phyloP scores from a whole-genome alignment of 108 stramenopile genomes.

The Nitzschia palea region DNA sequence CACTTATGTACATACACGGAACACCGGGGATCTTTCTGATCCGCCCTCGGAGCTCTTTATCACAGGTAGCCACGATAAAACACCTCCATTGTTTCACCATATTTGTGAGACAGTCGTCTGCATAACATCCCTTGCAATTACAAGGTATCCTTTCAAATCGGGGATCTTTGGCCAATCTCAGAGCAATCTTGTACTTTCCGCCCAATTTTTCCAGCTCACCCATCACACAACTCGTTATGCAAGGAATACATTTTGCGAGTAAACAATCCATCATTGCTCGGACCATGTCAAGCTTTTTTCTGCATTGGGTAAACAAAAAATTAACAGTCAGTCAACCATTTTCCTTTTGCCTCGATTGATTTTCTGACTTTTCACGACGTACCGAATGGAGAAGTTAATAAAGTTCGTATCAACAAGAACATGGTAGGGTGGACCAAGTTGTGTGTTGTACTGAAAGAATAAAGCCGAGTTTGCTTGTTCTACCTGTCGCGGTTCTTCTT shows the following conservation, averaged over 20 bases:
- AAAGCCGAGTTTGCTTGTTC: slow-evolving; percentile 88
- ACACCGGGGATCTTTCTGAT: slow-evolving; percentile 98
- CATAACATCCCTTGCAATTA: slow-evolving; percentile 93
- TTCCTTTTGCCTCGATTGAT: neutral
- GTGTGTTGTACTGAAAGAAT: slow-evolving; percentile 97
- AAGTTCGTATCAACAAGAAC: slow-evolving; percentile 99
- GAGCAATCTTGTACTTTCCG: slow-evolving; percentile 94
- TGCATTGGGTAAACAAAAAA: slow-evolving; percentile 2
- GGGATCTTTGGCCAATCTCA: slow-evolving; percentile 97
- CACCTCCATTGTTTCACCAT: slow-evolving; percentile 92
- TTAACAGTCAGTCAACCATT: neutral
- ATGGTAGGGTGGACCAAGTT: slow-evolving; percentile 98
- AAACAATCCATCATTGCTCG: slow-evolving; percentile 99
- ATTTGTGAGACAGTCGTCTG: slow-evolving; percentile 87
- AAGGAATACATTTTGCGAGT: slow-evolving; percentile 97
- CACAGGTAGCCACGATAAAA: slow-evolving; percentile 99
- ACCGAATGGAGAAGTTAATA: slow-evolving; percentile 97
- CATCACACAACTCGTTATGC: slow-evolving; percentile 98
- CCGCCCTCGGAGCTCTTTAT: slow-evolving; percentile 95
- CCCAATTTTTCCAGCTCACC: slow-evolving; percentile 99
- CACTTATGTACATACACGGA: slow-evolving; percentile 98
- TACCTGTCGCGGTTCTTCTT: slow-evolving; percentile 75
- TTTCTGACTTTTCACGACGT: slow-evolving; percentile 4
- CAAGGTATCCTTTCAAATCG: slow-evolving; percentile 94
- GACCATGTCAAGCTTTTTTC: slow-evolving; percentile 98